Percentiles rank a stretch among this genome's conserved stretches.
Evolutionary conservation across 768 basidiomycete species (phyloP).

Genomic region (Boletus pseudopeckii): DNA sequence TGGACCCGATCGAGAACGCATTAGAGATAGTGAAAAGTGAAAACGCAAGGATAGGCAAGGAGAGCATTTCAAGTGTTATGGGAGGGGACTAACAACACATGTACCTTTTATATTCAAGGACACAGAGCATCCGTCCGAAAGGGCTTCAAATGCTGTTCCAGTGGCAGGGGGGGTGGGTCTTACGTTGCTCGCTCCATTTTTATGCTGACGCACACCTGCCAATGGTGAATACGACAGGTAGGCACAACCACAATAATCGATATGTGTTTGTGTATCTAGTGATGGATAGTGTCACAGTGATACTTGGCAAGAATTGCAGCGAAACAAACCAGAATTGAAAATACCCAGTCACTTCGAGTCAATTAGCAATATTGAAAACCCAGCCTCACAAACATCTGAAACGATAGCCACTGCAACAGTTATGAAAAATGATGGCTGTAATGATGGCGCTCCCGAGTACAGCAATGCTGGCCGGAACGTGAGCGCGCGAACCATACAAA

Average conservation of each 20-base stretch:
- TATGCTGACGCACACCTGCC: background rate
- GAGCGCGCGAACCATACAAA: background rate
- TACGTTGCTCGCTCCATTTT: background rate
- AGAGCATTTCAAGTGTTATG: constrained; percentile 1
- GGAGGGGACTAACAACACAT: background rate
- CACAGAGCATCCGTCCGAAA: background rate
- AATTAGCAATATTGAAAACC: background rate
- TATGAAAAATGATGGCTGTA: background rate
- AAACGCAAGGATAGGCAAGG: constrained; percentile 3
- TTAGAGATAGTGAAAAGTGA: constrained; percentile 6
- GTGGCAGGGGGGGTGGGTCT: background rate
- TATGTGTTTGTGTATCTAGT: background rate
- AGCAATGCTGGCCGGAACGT: background rate
- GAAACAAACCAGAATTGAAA: background rate
- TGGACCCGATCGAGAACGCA: background rate
- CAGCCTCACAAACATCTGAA: background rate
- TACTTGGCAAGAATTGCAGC: background rate
- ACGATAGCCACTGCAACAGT: too few relatives aligned
- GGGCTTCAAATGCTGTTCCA: background rate
- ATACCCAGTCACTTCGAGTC: background rate
- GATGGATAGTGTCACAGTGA: background rate
- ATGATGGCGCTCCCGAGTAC: background rate
- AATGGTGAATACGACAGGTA: background rate
- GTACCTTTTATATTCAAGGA: constrained; percentile 9
- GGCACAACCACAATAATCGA: background rate